A percentile compares a stretch with the other conserved stretches of the same genome.
Evolutionary conservation across 257 asterid genomes (phyloP).

Genomic region (Solanum sparsipilum): DNA sequence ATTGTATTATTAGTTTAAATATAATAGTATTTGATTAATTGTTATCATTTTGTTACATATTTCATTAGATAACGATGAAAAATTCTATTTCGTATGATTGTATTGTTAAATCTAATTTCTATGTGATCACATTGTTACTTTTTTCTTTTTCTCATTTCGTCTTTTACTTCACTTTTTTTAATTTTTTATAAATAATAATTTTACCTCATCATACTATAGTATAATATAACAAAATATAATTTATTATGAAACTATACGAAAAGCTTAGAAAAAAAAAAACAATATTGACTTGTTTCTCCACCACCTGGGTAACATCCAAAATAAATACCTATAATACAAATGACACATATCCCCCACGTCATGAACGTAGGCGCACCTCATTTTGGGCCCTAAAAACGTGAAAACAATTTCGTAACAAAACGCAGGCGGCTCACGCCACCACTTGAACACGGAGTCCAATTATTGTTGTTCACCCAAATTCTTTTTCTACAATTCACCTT

Average conservation of each 20-base stretch:
- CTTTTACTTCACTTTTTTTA: too few species aligned
- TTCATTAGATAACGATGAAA: background rate
- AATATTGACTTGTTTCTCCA: background rate
- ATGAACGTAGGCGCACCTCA: background rate
- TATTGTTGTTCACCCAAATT: background rate
- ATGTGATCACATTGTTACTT: background rate
- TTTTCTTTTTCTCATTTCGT: background rate
- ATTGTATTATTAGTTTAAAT: too few species aligned
- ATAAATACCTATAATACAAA: background rate
- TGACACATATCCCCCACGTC: background rate
- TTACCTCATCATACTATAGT: background rate
- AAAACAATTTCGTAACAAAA: background rate
- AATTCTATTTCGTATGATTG: background rate
- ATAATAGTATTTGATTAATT: too few species aligned
- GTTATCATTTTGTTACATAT: too few species aligned
- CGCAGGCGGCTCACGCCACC: conserved; percentile 12
- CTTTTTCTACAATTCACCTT: background rate
- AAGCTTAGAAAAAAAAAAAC: background rate
- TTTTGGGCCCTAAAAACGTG: background rate
- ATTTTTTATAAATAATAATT: background rate
- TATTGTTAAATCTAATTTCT: too few species aligned
- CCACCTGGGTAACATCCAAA: background rate
- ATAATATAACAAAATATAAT: too few species aligned
- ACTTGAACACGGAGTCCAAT: background rate
- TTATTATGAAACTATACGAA: background rate